Percentiles rank a stretch among this genome's conserved stretches.
Conservation (phyloP, 495 filamentous ascomycete species). For the Penicillium arizonense region DNA sequence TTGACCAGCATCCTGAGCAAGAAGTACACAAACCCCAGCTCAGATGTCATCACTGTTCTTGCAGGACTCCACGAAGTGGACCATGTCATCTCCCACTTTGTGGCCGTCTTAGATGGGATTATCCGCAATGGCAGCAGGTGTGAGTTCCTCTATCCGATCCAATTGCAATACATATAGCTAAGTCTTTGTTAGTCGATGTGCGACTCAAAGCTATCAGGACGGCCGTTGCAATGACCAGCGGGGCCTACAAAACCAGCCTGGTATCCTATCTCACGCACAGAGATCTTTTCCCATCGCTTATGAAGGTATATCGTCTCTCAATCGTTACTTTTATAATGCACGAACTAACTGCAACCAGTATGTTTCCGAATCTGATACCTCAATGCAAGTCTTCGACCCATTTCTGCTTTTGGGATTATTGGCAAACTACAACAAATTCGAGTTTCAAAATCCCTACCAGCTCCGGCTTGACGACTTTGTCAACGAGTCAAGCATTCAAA, state of each 20-base stretch:
- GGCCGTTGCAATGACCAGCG: conserved; percentile 80
- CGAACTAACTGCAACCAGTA: conserved; percentile 52
- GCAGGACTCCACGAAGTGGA: conserved; percentile 88
- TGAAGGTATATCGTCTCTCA: conserved; percentile 63
- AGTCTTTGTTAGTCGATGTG: conserved; percentile 55
- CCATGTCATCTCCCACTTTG: conserved; percentile 82
- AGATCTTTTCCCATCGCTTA: conserved; percentile 89
- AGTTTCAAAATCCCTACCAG: conserved; percentile 96
- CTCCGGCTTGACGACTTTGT: conserved; percentile 96
- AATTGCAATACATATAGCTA: too few species aligned
- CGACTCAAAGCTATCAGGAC: conserved; percentile 78
- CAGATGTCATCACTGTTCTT: conserved; percentile 87
- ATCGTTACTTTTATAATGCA: neutral
- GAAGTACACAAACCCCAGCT: conserved; percentile 93
- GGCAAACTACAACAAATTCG: conserved; percentile 99
- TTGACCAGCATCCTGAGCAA: conserved; percentile 77
- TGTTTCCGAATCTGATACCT: conserved; percentile 74
- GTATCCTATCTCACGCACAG: conserved; percentile 94
- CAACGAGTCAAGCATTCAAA: conserved; percentile 82
- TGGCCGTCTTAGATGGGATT: conserved; percentile 71
- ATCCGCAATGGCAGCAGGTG: conserved; percentile 75
- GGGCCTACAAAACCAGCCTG: conserved; percentile 89
- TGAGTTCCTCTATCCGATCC: conserved; percentile 39
- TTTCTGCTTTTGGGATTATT: conserved; percentile 85
- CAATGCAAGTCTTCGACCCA: conserved; percentile 62